A percentile compares a stretch with the other conserved stretches of the same genome.
phyloP scores from a whole-genome alignment of 2,329 filamentous ascomycete genomes.

The Xylariaceae sp. region DNA sequence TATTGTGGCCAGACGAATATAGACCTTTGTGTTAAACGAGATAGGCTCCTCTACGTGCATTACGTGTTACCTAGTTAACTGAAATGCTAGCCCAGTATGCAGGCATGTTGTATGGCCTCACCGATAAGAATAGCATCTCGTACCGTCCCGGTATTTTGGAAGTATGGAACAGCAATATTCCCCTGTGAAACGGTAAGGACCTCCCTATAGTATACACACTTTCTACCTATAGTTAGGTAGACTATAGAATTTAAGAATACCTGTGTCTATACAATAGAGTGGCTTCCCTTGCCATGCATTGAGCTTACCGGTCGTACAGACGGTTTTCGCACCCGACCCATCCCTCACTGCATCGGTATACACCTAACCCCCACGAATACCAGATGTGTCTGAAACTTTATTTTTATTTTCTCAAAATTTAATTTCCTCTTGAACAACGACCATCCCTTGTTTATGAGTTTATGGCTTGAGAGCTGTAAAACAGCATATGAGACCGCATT shows the following conservation, averaged over 20 bases:
- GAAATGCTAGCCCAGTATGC: slow-evolving; percentile 10
- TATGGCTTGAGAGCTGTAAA: background rate
- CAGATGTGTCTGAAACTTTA: slow-evolving; percentile 11
- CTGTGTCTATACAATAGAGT: too few species aligned
- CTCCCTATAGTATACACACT: too few species aligned
- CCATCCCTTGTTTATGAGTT: background rate
- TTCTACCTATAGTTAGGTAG: too few species aligned
- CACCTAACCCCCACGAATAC: too few species aligned
- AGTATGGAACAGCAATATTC: too few species aligned
- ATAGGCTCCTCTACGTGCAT: slow-evolving; percentile 13
- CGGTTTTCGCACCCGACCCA: background rate
- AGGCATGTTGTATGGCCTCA: slow-evolving; percentile 9
- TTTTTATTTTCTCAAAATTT: too few species aligned
- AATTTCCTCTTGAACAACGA: background rate
- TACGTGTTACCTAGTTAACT: slow-evolving; percentile 5
- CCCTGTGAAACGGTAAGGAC: too few species aligned
- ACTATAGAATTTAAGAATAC: too few species aligned
- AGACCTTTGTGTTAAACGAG: background rate
- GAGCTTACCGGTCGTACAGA: background rate
- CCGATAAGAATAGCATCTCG: background rate
- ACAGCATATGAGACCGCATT: background rate
- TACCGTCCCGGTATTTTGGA: too few species aligned
- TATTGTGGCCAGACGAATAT: slow-evolving; percentile 28
- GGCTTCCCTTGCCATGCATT: background rate
- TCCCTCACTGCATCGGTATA: background rate